Conservation (phyloP, 2,329 filamentous ascomycete genomes). For the Cladosporium sp. region DNA sequence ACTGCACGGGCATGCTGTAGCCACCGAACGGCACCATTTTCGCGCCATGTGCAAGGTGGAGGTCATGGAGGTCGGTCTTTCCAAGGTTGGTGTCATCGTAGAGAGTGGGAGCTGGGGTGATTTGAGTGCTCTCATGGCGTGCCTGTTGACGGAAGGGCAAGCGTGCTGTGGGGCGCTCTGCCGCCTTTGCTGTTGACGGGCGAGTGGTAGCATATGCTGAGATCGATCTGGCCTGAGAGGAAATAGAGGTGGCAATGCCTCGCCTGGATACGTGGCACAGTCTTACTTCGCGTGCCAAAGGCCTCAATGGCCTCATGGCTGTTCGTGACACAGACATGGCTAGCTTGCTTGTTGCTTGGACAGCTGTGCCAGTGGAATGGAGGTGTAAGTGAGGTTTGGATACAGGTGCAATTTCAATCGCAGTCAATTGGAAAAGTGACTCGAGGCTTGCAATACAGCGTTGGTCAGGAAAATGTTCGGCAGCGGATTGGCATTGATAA, state of each 20-base stretch:
- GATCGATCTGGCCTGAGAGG: not conserved
- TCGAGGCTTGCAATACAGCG: not conserved
- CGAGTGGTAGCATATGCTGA: not conserved
- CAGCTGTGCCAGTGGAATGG: not conserved
- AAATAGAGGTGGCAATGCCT: not conserved
- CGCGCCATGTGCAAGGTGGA: slow-evolving; percentile 75
- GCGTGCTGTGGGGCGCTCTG: slow-evolving; percentile 11
- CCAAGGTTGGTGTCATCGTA: slow-evolving; percentile 35
- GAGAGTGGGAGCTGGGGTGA: slow-evolving; percentile 34
- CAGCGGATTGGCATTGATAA: slow-evolving; percentile 1
- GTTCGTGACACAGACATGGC: slow-evolving; percentile 17
- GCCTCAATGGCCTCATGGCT: slow-evolving; percentile 21
- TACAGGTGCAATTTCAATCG: not conserved
- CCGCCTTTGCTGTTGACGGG: not conserved
- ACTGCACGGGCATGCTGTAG: slow-evolving; percentile 91
- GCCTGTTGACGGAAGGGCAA: slow-evolving; percentile 25
- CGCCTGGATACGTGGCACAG: not conserved
- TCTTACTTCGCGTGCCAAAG: slow-evolving; percentile 14
- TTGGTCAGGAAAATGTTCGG: not conserved
- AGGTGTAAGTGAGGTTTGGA: not conserved
- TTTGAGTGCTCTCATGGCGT: slow-evolving; percentile 30
- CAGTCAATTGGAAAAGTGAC: not conserved
- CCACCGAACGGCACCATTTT: slow-evolving; percentile 98
- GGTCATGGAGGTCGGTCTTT: slow-evolving; percentile 72
- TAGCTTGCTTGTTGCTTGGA: not conserved